Percentiles rank a stretch among this genome's conserved stretches.
Evolutionary conservation across 139 green algal species (phyloP).

Genomic region (Eudorina sp.): DNA sequence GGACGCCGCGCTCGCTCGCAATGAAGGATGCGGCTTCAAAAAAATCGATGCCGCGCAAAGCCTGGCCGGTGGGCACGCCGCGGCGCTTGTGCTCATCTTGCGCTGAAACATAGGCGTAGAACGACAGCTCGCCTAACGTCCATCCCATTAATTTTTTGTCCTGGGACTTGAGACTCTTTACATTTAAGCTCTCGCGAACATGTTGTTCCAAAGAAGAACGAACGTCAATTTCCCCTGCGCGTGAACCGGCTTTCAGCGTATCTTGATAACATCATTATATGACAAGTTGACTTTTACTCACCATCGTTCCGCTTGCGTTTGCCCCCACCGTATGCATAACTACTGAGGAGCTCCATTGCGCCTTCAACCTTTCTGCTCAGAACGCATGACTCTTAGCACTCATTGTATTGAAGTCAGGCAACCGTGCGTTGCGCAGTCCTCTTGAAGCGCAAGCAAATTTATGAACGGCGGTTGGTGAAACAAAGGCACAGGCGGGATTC

Average conservation of each 20-base stretch:
- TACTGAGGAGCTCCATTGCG: background rate
- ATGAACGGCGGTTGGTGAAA: too few species aligned
- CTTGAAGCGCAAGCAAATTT: too few species aligned
- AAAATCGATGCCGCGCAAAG: background rate
- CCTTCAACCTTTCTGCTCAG: too few species aligned
- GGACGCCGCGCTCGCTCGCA: background rate
- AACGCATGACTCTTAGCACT: too few species aligned
- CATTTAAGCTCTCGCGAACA: background rate
- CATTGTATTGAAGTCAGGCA: too few species aligned
- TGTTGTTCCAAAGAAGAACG: background rate
- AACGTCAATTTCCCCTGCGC: background rate
- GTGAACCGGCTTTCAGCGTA: too few species aligned
- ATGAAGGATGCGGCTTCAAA: background rate
- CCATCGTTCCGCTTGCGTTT: background rate
- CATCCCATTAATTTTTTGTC: slow-evolving; percentile 3
- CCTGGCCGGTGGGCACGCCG: background rate
- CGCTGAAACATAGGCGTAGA: background rate
- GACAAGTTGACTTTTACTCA: too few species aligned
- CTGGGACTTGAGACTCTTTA: background rate
- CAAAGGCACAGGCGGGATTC: too few species aligned
- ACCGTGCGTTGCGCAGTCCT: too few species aligned
- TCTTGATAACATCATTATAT: background rate
- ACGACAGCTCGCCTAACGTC: slow-evolving; percentile 2
- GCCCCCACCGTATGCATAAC: background rate
- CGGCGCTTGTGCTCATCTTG: background rate